Evolutionary conservation across 2,329 filamentous ascomycete genomes (phyloP), one percentile per base, ranked within the genome.

Genomic region (Hortaea sp.): DNA sequence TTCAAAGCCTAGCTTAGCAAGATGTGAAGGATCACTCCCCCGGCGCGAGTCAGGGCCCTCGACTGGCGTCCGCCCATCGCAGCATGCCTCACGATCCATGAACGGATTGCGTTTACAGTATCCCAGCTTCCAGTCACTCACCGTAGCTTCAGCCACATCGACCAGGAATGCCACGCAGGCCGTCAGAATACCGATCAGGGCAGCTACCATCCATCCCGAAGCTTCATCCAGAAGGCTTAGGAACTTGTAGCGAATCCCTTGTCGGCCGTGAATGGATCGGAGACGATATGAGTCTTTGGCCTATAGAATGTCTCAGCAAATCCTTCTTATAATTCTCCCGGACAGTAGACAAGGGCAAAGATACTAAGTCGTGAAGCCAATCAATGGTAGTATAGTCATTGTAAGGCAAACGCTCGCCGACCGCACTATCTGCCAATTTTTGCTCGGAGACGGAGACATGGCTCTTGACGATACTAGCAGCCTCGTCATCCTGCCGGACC

Each of bases 381-480:
- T 81, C 77, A 47, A 80, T 79, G 1, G 76, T 78, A 6, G 73
- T 76, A 53, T 81, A 81, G 51, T 79, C 73, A 55, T 78, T 79
- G 56, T 81, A 81, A 0, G 75, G 72, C 13, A 79, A 59, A 43
- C 76, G 63, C 56, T 80, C 77, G 38, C 75, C 76, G 7, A 76
- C 64, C 1, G 72, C 64, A 27, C 68, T 72, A 4, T 62, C 62
- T 5, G 56, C 63, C 45, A 77, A 59, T 12, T 68, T 67, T 48
- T 68, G 69, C 51, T 77, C 74, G 41, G 75, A 70, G 46, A 73
- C 74, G 10, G 67, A 69, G 29, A 73, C 53, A 42, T 66, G 60
- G 20, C 69, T 70, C 6, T 57, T 57, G 20, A 69, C 57, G 13
- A 70, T 58, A 7, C 72, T 74, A 31, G 66, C 60, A 32, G 65